Evolutionary conservation across 2,329 filamentous ascomycete genomes (phyloP).

Genomic region (Penicillium verrucosum): DNA sequence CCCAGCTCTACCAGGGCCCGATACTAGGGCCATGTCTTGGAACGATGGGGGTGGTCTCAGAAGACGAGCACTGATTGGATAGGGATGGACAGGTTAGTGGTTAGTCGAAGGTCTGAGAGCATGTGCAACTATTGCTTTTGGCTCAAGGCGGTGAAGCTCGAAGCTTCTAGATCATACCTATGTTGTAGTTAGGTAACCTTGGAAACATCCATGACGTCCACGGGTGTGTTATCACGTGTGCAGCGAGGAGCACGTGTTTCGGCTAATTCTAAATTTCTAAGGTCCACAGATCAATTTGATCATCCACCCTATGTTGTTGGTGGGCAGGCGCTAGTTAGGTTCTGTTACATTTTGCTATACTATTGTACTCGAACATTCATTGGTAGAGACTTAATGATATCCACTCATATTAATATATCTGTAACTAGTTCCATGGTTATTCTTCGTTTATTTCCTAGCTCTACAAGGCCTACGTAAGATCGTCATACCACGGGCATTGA

Average conservation of each 20-base stretch:
- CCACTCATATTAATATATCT: background rate
- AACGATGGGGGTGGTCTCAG: background rate
- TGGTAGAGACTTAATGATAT: background rate
- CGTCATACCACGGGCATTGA: background rate
- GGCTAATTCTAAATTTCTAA: no score
- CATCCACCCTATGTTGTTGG: background rate
- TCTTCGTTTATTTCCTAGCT: background rate
- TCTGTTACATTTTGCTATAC: background rate
- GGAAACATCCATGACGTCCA: no score
- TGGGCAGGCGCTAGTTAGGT: background rate
- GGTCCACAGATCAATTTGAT: no score
- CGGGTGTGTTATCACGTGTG: background rate
- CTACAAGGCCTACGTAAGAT: background rate
- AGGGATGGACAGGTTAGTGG: conserved; percentile 12
- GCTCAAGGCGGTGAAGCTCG: conserved; percentile 1
- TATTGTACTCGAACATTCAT: background rate
- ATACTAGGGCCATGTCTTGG: conserved; percentile 55
- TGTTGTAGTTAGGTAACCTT: no score
- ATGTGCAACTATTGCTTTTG: background rate
- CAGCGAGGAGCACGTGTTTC: background rate
- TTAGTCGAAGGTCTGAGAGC: conserved; percentile 10
- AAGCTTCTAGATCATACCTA: no score
- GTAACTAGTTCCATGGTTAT: background rate
- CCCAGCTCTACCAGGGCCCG: conserved; percentile 56
- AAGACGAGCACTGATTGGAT: conserved; percentile 13